Evolutionary conservation across 768 basidiomycete species (phyloP), one percentile per base, ranked within the genome.

Genomic region (Termitomyces sp.): DNA sequence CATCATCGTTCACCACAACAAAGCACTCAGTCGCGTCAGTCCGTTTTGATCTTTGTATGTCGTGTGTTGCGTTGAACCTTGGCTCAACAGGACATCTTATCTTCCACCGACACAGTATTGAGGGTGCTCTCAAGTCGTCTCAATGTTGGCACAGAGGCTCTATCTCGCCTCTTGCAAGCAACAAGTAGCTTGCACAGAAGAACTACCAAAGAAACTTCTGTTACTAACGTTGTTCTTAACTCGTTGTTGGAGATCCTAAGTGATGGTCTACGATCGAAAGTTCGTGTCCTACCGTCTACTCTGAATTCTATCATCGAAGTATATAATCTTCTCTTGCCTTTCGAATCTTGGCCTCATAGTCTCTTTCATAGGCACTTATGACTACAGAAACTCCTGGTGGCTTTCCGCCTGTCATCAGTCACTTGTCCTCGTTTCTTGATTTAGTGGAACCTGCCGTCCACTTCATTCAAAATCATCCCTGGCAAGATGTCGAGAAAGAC

Each of bases 1-100:
- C 4, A 75, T 76, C 14, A 74, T 91, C 36, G 74, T 88, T 14
- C 79, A 85, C 59, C 79, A 85, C 67, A 88, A 89, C 72, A 85
- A 84, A 69, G 71, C 78, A 25, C 76, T 83, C 49, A 80, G 78
- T 67, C 77, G 83, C 61, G 89, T 89, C 61, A 59, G 77, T 70
- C 3, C 37, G 31, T 25, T 57, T 42, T 49, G 34, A 15, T 32
- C 34, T 56, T 47, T 56, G 42, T 31, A 53, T 62, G 17, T 5
- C 43, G 6, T 25, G 46, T 36, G 25, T 32, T 31, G 43, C 43
- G 32, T 56, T 58, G 25, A 56, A 52, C 62, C 11, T 14, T 51
- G 9, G 20, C 2, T 38, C 46, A 20, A 15, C 54, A 89, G 89
- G 87, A 88, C 43, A 69, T 92, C 51, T 67, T 91, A 11, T 65